Base-by-base conservation (phyloP, 768 basidiomycete genomes). In the Leucosporidium creatinivorum region DNA sequence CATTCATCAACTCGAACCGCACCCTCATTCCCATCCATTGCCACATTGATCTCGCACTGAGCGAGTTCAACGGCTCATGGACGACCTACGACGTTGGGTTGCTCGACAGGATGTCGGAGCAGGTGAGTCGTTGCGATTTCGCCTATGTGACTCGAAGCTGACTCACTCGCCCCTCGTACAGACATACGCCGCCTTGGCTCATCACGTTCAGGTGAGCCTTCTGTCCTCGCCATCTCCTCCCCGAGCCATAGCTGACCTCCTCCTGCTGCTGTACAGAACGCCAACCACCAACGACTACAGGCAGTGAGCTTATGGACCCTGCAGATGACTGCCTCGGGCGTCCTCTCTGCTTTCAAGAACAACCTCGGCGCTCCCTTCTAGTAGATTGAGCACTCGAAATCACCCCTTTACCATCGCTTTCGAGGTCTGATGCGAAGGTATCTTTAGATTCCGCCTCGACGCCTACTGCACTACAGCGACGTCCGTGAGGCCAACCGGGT, bases 51-150 rank as follows among this genome's bases (percentile, higher is more conserved):
- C 88, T 92, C 76, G 85, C 89, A 67, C 79, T 94, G 67, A 81
- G 79, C 62, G 91, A 96, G 68, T 99, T 97, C 76, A 91, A 98
- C 78, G 96, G 96, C 7, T 85, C 91, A 26, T 98, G 93, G 93
- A 98, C 91, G 63, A 89, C 73, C 69, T 68, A 69, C 66, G n/a
- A 77, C 91, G 91, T 91, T 77, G 94, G 93, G 26, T 82, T 99
- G 59, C 89, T 93, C 83, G 89, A 92, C 70, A 88, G 88, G 66
- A 89, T 96, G 57, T 89, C 92, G 1, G 80, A 87, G 72, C 91
- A 96, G 81, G 89, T 88, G 70, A 54, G 78, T 74, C 28, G 7
- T 19, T 31, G 39, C n/a, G n/a, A n/a, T n/a, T n/a, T n/a, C n/a
- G n/a, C n/a, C n/a, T n/a, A n/a, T n/a, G 17, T 1, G 44, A 50